Percentiles rank a stretch among this genome's conserved stretches.
Evolutionary conservation across 768 basidiomycete genomes (phyloP).

Genomic region (Mycena epipterygia): DNA sequence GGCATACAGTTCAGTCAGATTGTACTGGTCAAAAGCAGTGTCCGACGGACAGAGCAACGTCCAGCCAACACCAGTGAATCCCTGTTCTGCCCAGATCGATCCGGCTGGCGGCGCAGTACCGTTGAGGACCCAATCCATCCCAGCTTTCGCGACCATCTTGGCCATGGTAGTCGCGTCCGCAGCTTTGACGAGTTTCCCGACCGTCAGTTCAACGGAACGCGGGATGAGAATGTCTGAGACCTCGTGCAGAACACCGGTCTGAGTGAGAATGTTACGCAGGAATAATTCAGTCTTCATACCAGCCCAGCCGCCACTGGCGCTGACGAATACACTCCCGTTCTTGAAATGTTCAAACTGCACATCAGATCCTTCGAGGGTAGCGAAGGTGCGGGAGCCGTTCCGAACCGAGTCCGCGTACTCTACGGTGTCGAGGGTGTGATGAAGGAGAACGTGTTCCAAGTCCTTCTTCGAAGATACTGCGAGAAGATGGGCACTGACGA

Average conservation of each 20-base stretch:
- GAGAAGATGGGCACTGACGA: conserved; percentile 91
- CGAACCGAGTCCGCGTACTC: conserved; percentile 76
- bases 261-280: conserved; percentile 80
- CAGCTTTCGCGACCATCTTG: conserved; percentile 85
- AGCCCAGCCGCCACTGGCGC: conserved; percentile 84
- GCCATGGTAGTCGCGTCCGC: conserved; percentile 92
- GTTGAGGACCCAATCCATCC: conserved; percentile 92
- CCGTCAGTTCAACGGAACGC: conserved; percentile 85
- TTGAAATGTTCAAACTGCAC: conserved; percentile 73
- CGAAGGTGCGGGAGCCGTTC: conserved; percentile 79
- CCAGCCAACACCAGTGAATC: conserved; percentile 73
- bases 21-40: conserved; percentile 89
- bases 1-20: conserved; percentile 80
- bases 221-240: conserved; percentile 90
- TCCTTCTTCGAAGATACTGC: conserved; percentile 83
- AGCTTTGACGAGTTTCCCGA: conserved; percentile 92
- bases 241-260: conserved; percentile 93
- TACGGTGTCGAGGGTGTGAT: conserved; percentile 85
- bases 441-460: conserved; percentile 86
- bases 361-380: conserved; percentile 89
- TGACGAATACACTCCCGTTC: conserved; percentile 67
- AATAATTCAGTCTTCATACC: conserved; percentile 73
- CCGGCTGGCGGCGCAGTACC: conserved; percentile 84
- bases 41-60: conserved; percentile 94
- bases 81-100: conserved; percentile 71